phyloP scores from a whole-genome alignment of 2,329 filamentous ascomycete species.

The Colletotrichum costaricense region DNA sequence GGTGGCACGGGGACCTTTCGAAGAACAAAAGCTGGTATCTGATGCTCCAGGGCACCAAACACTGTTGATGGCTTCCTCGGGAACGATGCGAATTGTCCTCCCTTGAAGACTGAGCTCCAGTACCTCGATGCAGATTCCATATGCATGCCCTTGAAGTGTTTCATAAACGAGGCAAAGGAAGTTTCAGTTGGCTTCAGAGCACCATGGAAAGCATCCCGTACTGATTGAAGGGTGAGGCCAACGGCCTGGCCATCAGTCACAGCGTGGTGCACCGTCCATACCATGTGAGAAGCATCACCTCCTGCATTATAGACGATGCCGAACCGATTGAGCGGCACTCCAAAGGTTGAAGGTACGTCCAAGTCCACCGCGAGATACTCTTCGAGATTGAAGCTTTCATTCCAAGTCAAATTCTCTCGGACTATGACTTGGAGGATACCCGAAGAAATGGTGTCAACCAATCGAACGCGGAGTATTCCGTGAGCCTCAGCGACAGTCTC shows the following conservation, averaged over 20 bases:
- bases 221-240: constrained; percentile 18
- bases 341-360: constrained; percentile 15
- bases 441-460: constrained; percentile 25
- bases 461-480: constrained; percentile 38
- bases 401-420: constrained; percentile 14
- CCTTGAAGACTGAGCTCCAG: constrained; percentile 28
- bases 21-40: not conserved
- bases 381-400: constrained; percentile 15
- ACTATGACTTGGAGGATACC: constrained; percentile 63
- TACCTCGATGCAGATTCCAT: constrained; percentile 1
- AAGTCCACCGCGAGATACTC: constrained; percentile 20
- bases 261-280: constrained; percentile 37
- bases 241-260: constrained; percentile 26
- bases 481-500: constrained; percentile 27
- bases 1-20: not conserved
- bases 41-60: not conserved
- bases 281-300: constrained; percentile 20
- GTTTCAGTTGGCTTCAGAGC: not conserved
- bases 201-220: constrained; percentile 5
- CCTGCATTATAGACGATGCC: constrained; percentile 29
- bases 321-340: constrained; percentile 36
- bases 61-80: not conserved
- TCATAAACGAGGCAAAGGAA: constrained; percentile 29
- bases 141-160: constrained; percentile 9
- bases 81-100: constrained; percentile 4